Evolutionary conservation across 2,329 filamentous ascomycete species (phyloP).

Genomic region (Knufia petricola): DNA sequence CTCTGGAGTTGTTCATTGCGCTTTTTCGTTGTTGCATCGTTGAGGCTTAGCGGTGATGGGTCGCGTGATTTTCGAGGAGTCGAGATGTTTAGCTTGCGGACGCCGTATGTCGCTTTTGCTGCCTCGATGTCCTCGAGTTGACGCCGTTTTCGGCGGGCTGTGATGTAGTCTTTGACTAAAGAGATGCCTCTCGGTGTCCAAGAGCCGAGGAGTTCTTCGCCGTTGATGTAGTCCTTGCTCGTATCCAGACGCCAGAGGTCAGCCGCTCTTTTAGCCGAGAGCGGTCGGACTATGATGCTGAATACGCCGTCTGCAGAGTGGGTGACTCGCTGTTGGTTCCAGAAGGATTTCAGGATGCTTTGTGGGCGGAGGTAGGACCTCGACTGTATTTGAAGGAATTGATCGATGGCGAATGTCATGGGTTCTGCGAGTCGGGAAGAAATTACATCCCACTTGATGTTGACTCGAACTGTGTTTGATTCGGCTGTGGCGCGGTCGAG

Average conservation of each 20-base stretch:
- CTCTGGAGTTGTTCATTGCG: conserved; percentile 34
- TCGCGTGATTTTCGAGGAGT: conserved; percentile 13
- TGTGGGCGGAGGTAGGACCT: conserved; percentile 75
- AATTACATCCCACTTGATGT: conserved; percentile 73
- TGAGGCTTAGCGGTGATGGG: conserved; percentile 8
- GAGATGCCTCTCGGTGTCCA: conserved; percentile 89
- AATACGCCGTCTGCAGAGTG: conserved; percentile 82
- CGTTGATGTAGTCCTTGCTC: conserved; percentile 89
- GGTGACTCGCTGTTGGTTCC: conserved; percentile 74
- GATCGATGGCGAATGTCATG: conserved; percentile 74
- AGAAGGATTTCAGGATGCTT: conserved; percentile 78
- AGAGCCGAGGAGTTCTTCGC: conserved; percentile 72
- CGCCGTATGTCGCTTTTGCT: conserved; percentile 35
- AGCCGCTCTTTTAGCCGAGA: conserved; percentile 80
- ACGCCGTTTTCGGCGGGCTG: conserved; percentile 60
- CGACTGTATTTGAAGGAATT: conserved; percentile 74
- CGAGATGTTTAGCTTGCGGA: conserved; percentile 27
- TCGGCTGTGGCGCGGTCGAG: conserved; percentile 92
- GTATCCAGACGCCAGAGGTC: conserved; percentile 97
- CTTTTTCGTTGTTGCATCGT: not conserved
- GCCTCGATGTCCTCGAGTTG: conserved; percentile 73
- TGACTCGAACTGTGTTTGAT: conserved; percentile 82
- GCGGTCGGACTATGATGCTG: conserved; percentile 73
- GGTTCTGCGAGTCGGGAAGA: conserved; percentile 78
- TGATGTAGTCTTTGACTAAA: conserved; percentile 77